phyloP scores from a whole-genome alignment of 768 basidiomycete genomes.

The Pisolithus tinctorius region DNA sequence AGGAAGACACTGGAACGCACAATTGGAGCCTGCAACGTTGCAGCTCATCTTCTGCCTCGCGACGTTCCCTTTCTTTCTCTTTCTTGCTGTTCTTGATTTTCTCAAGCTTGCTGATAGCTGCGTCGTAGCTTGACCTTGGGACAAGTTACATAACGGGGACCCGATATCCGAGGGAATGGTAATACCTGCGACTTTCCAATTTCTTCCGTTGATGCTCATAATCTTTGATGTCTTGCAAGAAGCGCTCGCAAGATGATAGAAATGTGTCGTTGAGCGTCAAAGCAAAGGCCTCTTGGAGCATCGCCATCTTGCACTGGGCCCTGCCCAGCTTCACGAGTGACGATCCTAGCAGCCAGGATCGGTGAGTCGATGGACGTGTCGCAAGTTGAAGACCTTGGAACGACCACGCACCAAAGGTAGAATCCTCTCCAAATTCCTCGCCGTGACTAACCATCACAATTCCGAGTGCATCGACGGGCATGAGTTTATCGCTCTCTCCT shows the following conservation, averaged over 20 bases:
- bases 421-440: constrained; percentile 73
- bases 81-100: constrained; percentile 70
- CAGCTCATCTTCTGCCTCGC: constrained; percentile 79
- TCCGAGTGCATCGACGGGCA: constrained; percentile 74
- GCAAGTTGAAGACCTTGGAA: not conserved
- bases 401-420: constrained; percentile 51
- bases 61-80: constrained; percentile 66
- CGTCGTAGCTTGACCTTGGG: constrained; percentile 66
- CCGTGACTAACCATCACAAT: constrained; percentile 85
- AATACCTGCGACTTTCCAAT: constrained; percentile 75
- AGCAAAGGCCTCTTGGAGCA: constrained; percentile 77
- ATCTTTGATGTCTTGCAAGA: constrained; percentile 73
- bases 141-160: not conserved
- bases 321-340: constrained; percentile 71
- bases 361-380: not conserved
- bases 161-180: not conserved
- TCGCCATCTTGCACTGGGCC: constrained; percentile 80
- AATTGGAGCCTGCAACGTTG: constrained; percentile 66
- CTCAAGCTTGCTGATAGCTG: constrained; percentile 63
- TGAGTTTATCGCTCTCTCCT: constrained; percentile 60
- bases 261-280: constrained; percentile 70
- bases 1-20: constrained; percentile 37
- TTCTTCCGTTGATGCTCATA: constrained; percentile 80
- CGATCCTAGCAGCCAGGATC: constrained; percentile 39
- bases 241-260: constrained; percentile 55